Evolutionary conservation across 2,329 filamentous ascomycete species (phyloP).

Genomic region (Sarocladiaceae sp.): DNA sequence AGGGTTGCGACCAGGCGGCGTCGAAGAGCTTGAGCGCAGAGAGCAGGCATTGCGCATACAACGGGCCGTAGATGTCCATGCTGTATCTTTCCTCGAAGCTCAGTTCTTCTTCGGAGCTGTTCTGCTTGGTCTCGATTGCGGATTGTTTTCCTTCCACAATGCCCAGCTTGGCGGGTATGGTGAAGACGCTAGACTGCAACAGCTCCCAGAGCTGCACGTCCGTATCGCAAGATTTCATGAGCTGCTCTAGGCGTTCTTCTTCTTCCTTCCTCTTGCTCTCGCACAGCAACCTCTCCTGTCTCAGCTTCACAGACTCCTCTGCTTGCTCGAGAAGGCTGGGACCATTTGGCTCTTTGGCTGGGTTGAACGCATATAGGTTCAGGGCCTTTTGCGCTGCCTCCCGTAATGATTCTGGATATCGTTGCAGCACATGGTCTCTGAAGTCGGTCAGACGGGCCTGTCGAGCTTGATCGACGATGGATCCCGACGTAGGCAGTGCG

Average conservation of each 20-base stretch:
- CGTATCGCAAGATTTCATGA: conserved; percentile 49
- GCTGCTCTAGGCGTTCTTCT: conserved; percentile 41
- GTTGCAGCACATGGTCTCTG: conserved; percentile 28
- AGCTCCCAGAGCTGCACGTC: conserved; percentile 63
- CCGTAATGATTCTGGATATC: conserved; percentile 33
- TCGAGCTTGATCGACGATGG: conserved; percentile 25
- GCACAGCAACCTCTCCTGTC: conserved; percentile 27
- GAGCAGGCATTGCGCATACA: conserved; percentile 58
- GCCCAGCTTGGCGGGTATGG: conserved; percentile 49
- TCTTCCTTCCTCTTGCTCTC: conserved; percentile 38
- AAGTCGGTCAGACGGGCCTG: conserved; percentile 20
- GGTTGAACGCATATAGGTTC: conserved; percentile 29
- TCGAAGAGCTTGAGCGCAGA: conserved; percentile 52
- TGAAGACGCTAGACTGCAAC: conserved; percentile 62
- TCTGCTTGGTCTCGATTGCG: conserved; percentile 8
- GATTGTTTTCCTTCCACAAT: conserved; percentile 27
- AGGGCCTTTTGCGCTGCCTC: conserved; percentile 32
- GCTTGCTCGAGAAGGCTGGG: conserved; percentile 24
- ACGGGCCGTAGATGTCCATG: conserved; percentile 54
- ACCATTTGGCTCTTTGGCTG: conserved; percentile 19
- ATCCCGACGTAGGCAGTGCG: conserved; percentile 16
- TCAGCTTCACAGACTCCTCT: conserved; percentile 23
- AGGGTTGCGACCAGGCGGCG: conserved; percentile 49
- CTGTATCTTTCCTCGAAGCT: conserved; percentile 24
- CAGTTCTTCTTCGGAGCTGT: conserved; percentile 6